Conservation (phyloP, 495 filamentous ascomycete species). For the Apiosordaria backusii region DNA sequence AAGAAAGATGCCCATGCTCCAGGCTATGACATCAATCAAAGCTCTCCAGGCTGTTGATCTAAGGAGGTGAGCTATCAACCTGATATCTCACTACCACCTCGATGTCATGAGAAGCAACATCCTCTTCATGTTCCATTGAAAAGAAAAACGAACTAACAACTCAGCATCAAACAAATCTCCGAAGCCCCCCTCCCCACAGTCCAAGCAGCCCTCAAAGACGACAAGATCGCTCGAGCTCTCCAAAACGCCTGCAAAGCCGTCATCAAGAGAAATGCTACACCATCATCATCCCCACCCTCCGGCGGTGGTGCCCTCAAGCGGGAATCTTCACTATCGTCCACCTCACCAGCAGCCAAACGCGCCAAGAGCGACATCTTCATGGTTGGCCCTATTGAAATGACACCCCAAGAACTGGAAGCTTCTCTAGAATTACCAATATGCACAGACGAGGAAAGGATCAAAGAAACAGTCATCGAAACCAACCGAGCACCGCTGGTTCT, state of each 20-base stretch:
- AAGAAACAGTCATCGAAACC: conserved; percentile 57
- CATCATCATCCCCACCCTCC: neutral
- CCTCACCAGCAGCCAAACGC: conserved; percentile 39
- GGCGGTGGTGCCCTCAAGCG: conserved; percentile 37
- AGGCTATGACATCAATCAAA: conserved; percentile 66
- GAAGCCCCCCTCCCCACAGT: conserved; percentile 53
- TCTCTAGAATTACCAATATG: conserved; percentile 60
- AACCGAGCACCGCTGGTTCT: conserved; percentile 79
- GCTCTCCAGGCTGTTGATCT: conserved; percentile 61
- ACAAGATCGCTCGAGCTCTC: conserved; percentile 64
- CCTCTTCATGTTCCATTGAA: neutral
- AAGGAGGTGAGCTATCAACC: conserved; percentile 47
- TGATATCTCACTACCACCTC: neutral
- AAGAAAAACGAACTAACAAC: neutral
- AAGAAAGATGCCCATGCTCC: conserved; percentile 64
- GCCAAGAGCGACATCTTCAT: conserved; percentile 38
- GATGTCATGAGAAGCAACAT: neutral
- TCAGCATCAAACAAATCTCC: conserved; percentile 59
- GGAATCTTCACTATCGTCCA: conserved; percentile 19
- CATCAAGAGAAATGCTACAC: conserved; percentile 39
- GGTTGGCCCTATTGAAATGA: conserved; percentile 37
- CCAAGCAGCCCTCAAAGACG: conserved; percentile 60
- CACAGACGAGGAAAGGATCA: conserved; percentile 57
- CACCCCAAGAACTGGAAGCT: conserved; percentile 61
- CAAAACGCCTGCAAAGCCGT: conserved; percentile 66